phyloP scores from a whole-genome alignment of 129 eudicot species.

The Deinandra increscens region DNA sequence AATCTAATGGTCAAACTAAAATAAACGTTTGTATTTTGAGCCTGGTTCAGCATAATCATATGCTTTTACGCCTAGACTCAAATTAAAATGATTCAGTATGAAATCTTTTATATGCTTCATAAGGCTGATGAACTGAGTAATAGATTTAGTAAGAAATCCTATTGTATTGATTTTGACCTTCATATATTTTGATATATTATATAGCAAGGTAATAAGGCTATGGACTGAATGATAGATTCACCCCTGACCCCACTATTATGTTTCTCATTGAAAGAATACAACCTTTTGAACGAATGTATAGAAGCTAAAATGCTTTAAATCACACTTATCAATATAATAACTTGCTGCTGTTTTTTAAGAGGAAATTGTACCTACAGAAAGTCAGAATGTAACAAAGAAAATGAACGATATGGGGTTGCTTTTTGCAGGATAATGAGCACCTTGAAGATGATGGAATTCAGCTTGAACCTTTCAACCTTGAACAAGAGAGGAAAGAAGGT shows the following conservation, averaged over 20 bases:
- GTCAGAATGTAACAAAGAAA: conserved; percentile 13
- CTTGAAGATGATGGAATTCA: conserved; percentile 69
- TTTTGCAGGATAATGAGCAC: conserved; percentile 70
- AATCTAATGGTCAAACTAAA: neutral
- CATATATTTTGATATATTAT: conserved; percentile 5
- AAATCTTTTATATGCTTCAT: neutral
- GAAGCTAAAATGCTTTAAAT: conserved; percentile 9
- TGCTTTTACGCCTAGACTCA: neutral
- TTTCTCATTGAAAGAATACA: neutral
- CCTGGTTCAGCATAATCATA: neutral
- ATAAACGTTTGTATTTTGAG: neutral
- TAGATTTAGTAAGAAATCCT: neutral
- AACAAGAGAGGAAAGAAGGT: conserved; percentile 78
- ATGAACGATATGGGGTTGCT: conserved; percentile 22
- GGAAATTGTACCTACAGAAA: neutral
- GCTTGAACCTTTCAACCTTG: conserved; percentile 82
- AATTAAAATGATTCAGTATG: neutral
- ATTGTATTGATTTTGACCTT: neutral
- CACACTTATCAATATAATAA: conserved; percentile 4
- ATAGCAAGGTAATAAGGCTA: neutral
- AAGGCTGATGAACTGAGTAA: neutral
- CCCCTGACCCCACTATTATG: neutral
- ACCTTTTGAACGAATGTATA: neutral
- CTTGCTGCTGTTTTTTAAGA: neutral
- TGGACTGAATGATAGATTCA: no score